phyloP scores from a whole-genome alignment of 441 rosid species.

The Cnidoscolus chayamansa region DNA sequence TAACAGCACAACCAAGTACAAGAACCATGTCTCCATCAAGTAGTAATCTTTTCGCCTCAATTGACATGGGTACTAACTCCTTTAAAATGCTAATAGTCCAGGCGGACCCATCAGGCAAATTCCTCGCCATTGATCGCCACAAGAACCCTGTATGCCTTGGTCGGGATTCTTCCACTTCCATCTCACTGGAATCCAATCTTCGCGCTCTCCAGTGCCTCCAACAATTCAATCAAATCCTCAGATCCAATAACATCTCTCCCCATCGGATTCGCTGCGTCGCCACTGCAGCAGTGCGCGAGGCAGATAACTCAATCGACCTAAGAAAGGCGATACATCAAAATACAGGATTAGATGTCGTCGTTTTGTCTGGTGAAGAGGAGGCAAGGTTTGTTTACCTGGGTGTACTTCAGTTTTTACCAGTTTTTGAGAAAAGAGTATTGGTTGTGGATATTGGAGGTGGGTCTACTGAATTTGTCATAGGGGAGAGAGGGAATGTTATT shows the following conservation, averaged over 20 bases:
- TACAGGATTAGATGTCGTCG: conserved; percentile 35
- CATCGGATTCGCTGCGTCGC: conserved; percentile 52
- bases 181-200: conserved; percentile 42
- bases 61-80: conserved; percentile 70
- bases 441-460: conserved; percentile 74
- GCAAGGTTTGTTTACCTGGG: conserved; percentile 55
- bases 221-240: conserved; percentile 37
- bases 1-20: conserved; percentile 24
- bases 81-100: conserved; percentile 61
- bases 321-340: conserved; percentile 33
- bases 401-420: conserved; percentile 57
- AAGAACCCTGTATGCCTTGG: conserved; percentile 47
- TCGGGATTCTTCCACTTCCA: conserved; percentile 41
- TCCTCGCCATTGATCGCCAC: conserved; percentile 44
- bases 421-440: conserved; percentile 45
- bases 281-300: conserved; percentile 50
- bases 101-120: conserved; percentile 45
- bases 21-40: conserved; percentile 8
- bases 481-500: conserved; percentile 45
- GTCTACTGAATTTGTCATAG: conserved; percentile 65
- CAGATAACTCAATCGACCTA: conserved; percentile 42
- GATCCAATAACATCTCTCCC: background rate
- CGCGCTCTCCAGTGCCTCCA: conserved; percentile 44
- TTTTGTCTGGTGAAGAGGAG: conserved; percentile 64
- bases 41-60: conserved; percentile 45